These are phyloP conservation scores for Triadica sebifera DNA, from an alignment of 345 rosid species.

Conservation along the genomic window DNA sequence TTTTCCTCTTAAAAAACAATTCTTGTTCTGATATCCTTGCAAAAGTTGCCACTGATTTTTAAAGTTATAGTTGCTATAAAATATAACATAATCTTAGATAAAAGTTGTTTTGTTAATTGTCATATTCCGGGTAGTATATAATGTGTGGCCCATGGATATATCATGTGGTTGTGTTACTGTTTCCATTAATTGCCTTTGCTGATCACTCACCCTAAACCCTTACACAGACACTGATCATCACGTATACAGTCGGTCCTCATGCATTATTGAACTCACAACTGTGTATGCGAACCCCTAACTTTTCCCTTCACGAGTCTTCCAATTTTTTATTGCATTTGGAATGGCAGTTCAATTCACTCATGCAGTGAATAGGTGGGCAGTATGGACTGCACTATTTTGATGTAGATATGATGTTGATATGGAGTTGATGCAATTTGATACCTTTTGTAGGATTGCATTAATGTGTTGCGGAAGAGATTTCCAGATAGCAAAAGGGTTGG, in stretches of 20 bases:
- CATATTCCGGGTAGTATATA: too few relatives aligned
- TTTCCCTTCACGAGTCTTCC: too few relatives aligned
- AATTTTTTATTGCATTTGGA: too few relatives aligned
- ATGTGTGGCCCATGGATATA: neutral
- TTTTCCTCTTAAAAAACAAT: neutral
- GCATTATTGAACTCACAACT: neutral
- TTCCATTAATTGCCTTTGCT: neutral
- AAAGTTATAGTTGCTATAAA: neutral
- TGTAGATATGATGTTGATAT: neutral
- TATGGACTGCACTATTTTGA: neutral
- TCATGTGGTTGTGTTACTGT: constrained; percentile 2
- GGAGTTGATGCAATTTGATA: constrained; percentile 9
- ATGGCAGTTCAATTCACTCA: neutral
- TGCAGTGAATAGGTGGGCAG: neutral
- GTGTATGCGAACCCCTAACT: neutral
- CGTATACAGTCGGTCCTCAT: neutral
- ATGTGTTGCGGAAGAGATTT: constrained; percentile 64
- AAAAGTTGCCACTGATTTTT: neutral
- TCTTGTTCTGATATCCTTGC: neutral
- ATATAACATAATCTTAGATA: neutral
- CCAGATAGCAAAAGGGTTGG: constrained; percentile 98
- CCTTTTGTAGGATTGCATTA: constrained; percentile 71
- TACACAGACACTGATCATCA: neutral
- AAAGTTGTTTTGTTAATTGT: neutral
- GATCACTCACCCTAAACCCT: neutral